Evolutionary conservation across 1,139 yeast genomes (phyloP).

Genomic region (Kurtzmaniella natalensis): DNA sequence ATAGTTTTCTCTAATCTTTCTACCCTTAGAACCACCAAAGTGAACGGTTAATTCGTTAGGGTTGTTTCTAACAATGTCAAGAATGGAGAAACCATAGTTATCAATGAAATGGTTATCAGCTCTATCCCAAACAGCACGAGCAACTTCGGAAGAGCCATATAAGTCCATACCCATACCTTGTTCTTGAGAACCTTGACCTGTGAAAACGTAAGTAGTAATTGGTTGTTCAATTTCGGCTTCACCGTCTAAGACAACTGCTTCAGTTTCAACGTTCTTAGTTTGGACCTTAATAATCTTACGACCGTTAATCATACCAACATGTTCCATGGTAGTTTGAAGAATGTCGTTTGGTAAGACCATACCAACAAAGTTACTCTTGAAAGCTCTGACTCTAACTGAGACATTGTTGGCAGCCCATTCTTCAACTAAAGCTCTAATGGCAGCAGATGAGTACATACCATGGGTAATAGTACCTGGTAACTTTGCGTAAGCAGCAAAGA

Average conservation of each 20-base stretch:
- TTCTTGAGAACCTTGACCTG: constrained; percentile 99
- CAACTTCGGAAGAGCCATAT: constrained; percentile 86
- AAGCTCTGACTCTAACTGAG: constrained; percentile 93
- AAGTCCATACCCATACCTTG: constrained; percentile 99
- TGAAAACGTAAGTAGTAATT: constrained; percentile 90
- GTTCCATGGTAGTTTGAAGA: constrained; percentile 84
- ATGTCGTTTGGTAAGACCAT: constrained; percentile 97
- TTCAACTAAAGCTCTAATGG: constrained; percentile 92
- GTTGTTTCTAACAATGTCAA: constrained; percentile 92
- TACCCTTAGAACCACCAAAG: constrained; percentile 97
- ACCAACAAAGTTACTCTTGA: constrained; percentile 85
- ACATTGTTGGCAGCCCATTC: constrained; percentile 98
- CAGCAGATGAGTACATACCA: constrained; percentile 97
- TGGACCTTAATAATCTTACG: constrained; percentile 94
- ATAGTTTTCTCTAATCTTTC: constrained; percentile 90
- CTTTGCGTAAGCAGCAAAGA: constrained; percentile 87
- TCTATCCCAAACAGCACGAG: constrained; percentile 94
- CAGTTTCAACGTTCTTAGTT: constrained; percentile 78
- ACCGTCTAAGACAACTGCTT: constrained; percentile 74
- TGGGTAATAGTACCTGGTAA: constrained; percentile 98
- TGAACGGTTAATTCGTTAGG: constrained; percentile 94
- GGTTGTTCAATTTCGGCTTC: constrained; percentile 99
- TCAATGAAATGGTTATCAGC: constrained; percentile 91
- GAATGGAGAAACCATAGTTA: constrained; percentile 94
- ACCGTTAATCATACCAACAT: constrained; percentile 98